phyloP scores from a whole-genome alignment of 306 rosid genomes.

The barrel medic (Medicago truncatula) region DNA sequence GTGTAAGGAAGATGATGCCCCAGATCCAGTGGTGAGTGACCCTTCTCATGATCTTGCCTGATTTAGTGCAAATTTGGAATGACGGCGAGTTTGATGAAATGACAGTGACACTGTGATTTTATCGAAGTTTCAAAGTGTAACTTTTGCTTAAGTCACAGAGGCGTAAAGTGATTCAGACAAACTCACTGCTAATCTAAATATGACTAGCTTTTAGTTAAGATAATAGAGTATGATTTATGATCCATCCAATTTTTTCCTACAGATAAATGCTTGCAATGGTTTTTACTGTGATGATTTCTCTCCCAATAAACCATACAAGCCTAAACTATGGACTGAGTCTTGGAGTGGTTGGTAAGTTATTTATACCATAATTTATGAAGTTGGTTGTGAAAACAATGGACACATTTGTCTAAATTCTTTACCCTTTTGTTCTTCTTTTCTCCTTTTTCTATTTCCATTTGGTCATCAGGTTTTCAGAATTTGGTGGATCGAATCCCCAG shows the following conservation, averaged over 20 bases:
- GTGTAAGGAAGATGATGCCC: slow-evolving; percentile 99
- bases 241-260: slow-evolving; percentile 38
- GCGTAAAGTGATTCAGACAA: neutral
- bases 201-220: neutral
- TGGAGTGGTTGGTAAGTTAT: slow-evolving; percentile 96
- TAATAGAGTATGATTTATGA: slow-evolving; percentile 29
- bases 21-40: slow-evolving; percentile 91
- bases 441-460: neutral
- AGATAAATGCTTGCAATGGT: slow-evolving; percentile 94
- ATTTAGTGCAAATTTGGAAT: neutral
- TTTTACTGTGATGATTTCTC: slow-evolving; percentile 87
- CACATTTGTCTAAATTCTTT: slow-evolving; percentile 29
- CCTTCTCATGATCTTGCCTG: slow-evolving; percentile 32
- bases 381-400: slow-evolving; percentile 25
- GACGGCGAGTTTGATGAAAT: neutral
- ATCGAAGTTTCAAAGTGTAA: neutral
- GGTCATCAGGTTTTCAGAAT: slow-evolving; percentile 79
- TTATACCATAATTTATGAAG: slow-evolving; percentile 1
- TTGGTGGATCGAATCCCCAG: slow-evolving; percentile 75
- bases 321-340: slow-evolving; percentile 88
- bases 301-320: slow-evolving; percentile 95
- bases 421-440: neutral
- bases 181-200: neutral
- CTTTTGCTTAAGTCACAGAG: neutral
- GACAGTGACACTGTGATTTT: neutral